Conservation (phyloP, 805 yeast species). For the Kodamaea nitidulidarum region DNA sequence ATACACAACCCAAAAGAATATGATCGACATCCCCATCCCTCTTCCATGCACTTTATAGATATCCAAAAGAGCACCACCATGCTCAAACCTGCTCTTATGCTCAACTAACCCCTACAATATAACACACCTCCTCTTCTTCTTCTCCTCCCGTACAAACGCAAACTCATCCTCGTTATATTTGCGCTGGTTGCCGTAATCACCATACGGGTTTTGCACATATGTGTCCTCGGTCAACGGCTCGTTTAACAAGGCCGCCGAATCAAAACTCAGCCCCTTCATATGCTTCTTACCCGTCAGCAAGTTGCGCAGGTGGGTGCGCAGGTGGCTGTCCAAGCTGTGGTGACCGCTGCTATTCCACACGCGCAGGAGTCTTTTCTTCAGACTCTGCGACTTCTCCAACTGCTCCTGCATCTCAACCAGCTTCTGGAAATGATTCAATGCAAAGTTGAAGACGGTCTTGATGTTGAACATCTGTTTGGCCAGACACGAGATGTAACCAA, state of each 20-base stretch:
- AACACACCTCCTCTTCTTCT: conserved; percentile 28
- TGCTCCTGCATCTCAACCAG: conserved; percentile 34
- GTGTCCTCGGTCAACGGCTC: conserved; percentile 40
- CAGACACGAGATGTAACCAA: conserved; percentile 74
- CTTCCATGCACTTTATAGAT: no score
- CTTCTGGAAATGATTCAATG: conserved; percentile 44
- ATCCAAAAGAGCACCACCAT: no score
- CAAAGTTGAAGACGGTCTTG: conserved; percentile 61
- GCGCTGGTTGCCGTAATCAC: conserved; percentile 16
- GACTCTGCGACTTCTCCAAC: conserved; percentile 27
- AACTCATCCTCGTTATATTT: conserved; percentile 40
- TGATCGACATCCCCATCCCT: no score
- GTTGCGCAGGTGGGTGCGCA: conserved; percentile 18
- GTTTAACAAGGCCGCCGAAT: conserved; percentile 33
- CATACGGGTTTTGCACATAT: conserved; percentile 34
- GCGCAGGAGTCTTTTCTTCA: conserved; percentile 32
- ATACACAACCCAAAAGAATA: no score
- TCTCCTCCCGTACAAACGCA: conserved; percentile 34
- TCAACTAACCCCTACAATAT: no score
- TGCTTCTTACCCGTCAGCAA: conserved; percentile 30
- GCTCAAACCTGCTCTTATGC: no score
- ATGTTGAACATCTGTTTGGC: conserved; percentile 69
- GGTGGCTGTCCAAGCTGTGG: conserved; percentile 10
- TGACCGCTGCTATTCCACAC: conserved; percentile 22
- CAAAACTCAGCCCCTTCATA: conserved; percentile 34